A percentile compares a stretch with the other conserved stretches of the same genome.
These are phyloP conservation scores for Syzygium oleosum DNA, from an alignment of 345 rosid species.

Conservation along the genomic window DNA sequence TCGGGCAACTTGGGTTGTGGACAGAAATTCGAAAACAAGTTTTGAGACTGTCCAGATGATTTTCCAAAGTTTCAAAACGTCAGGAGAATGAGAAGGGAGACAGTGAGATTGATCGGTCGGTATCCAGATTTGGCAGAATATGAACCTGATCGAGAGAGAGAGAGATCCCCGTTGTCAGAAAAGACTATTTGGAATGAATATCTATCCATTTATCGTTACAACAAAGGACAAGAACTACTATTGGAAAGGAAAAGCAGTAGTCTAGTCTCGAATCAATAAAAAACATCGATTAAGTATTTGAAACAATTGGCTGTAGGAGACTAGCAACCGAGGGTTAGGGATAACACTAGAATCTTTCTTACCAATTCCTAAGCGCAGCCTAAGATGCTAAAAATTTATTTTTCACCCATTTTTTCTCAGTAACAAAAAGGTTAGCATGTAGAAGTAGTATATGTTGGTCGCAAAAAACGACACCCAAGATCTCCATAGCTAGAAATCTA, in stretches of 20 bases:
- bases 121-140: neutral
- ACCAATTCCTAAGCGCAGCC: slow-evolving; percentile 13
- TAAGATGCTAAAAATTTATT: slow-evolving; percentile 9
- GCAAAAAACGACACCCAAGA: too few relatives aligned
- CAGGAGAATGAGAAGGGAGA: too few relatives aligned
- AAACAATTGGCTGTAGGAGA: slow-evolving; percentile 3
- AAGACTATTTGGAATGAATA: too few relatives aligned
- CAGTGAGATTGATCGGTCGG: neutral
- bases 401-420: neutral
- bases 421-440: neutral
- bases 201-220: neutral
- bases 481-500: too few relatives aligned
- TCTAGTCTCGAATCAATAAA: neutral
- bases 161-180: neutral
- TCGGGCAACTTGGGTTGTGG: neutral
- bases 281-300: neutral
- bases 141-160: neutral
- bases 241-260: neutral
- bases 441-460: neutral
- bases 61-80: neutral
- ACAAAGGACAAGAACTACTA: neutral
- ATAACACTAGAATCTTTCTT: neutral
- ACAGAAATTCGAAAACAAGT: neutral
- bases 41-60: neutral
- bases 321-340: slow-evolving; percentile 7